Base-by-base conservation (phyloP, 169 alveolate genomes). In the Plasmodium gonderi region DNA sequence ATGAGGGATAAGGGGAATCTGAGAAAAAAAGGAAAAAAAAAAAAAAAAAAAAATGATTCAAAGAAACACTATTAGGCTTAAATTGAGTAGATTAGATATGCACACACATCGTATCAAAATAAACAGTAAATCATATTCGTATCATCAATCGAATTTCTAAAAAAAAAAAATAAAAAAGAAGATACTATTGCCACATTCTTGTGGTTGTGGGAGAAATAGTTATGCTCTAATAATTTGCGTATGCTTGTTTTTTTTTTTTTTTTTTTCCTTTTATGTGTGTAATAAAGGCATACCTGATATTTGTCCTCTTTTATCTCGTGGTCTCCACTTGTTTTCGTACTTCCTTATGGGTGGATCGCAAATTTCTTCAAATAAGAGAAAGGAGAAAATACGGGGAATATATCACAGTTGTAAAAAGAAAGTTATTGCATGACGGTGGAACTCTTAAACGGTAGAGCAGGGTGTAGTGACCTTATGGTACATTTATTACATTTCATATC, bases 321-420 rank as follows among this genome's bases (percentile, higher is more conserved):
- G 98, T 81, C 96, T 94, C 98, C 98, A 96, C 83, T 96, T 96
- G 95, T 96, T 96, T 68, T 96, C 98, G 38, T 96, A 96, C 29
- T 95, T 91, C 31, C 98, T 78, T 54, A 94, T 91, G 17, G 98
- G 98, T 2, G 98, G 98, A 47, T 96, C 98, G 45, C 98, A 96
- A 29, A 96, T 96, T 54, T 92, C 96, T 95, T 76, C 12, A 14
- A 26, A 67, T 65, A 64, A 20, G 17, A 29, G 45, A 68, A 74
- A 23, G 12, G 42, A 42, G n/a, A 44, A 20, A 38, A 7, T 40
- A 54, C 17, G 65, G 29, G 65, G 29, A 38, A 40, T 49, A 65
- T 36, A 29, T 44, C 68, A 45, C 5, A 72, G 29, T 65, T 40
- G 51, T 42, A 33, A 29, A 51, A 29, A 14, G 3, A 38, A 14